Conservation (phyloP, 2,329 filamentous ascomycete species). For the Colletotrichum destructivum region DNA sequence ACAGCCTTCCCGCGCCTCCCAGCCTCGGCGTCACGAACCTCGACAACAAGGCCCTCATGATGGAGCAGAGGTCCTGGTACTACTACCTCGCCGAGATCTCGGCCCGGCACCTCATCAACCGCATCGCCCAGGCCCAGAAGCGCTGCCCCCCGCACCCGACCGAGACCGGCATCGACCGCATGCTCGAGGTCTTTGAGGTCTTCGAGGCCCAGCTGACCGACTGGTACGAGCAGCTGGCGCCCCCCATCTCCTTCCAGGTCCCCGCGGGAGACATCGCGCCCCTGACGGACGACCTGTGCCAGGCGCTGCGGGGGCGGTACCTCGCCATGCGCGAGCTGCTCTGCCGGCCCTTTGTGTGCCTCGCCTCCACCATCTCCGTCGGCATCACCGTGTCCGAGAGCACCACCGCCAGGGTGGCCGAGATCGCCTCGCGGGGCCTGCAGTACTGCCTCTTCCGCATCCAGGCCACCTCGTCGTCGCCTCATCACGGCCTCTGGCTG, state of each 20-base stretch:
- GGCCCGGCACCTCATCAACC: constrained; percentile 33
- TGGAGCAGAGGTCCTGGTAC: constrained; percentile 41
- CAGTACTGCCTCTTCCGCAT: constrained; percentile 36
- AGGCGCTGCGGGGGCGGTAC: constrained; percentile 35
- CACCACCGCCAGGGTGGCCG: constrained; percentile 9
- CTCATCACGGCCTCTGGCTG: constrained; percentile 31
- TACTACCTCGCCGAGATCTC: constrained; percentile 42
- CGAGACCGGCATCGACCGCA: constrained; percentile 35
- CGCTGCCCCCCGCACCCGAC: constrained; percentile 23
- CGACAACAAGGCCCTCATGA: constrained; percentile 31
- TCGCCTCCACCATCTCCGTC: constrained; percentile 36
- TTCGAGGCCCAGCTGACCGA: constrained; percentile 38
- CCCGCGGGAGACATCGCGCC: constrained; percentile 24
- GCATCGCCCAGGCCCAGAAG: constrained; percentile 26
- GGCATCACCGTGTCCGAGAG: constrained; percentile 23
- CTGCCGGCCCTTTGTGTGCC: constrained; percentile 35
- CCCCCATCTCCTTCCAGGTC: constrained; percentile 33
- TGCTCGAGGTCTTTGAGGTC: constrained; percentile 38
- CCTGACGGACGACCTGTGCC: constrained; percentile 34
- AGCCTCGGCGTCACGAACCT: constrained; percentile 17
- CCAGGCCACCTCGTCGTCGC: constrained; percentile 26
- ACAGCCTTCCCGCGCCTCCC: constrained; percentile 32
- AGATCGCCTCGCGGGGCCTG: constrained; percentile 31
- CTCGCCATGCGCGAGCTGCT: constrained; percentile 28
- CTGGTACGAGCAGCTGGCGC: constrained; percentile 36